Base-by-base conservation (phyloP, 176 grass and related monocot genomes). In the Rhynchospora tenuis region DNA sequence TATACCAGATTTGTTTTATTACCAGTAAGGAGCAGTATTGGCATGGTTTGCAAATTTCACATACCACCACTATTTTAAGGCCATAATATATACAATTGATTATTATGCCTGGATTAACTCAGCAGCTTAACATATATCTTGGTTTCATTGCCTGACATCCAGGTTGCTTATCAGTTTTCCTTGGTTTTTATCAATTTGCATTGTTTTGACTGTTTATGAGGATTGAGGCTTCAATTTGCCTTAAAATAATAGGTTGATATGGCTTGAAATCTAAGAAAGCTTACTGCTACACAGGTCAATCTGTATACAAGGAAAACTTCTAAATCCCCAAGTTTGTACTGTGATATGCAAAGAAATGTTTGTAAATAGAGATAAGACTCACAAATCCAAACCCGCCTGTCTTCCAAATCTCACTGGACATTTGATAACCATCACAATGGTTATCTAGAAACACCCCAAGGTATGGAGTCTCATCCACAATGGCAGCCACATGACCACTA, bases 371-470 rank as follows among this genome's bases (percentile, higher is more conserved):
- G 13, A 31, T 33, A n/a, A 46, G 15, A 57, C 87, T 89, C 72
- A 92, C 94, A 77, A 91, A 97, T 56, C 94, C 91, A 64, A 97
- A 88, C 4, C 94, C 94, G 16, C 86, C 91, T 19, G 89, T 97
- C 86, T 68, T 89, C 85, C 73, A 86, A 33, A 74, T 68, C 45
- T 91, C 70, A 0, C 52, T 56, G 16, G 23, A 80, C 77, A 84
- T 66, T 79, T 79, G 73, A 82, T 88, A 97, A 47, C 83, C 84
- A 60, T 64, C 65, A 24, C 89, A 85, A 87, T 97, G 84, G 16
- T 90, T 5, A 9, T 75, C 75, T 54, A 97, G 83, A 82, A 97
- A 97, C 72, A 89, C 57, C 59, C 23, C 88, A 57, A 93, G 48
- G 85, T 97, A 93, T 0, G 87, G 94, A 9, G 54, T 90, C 87